Evolutionary conservation across 768 basidiomycete genomes (phyloP), one percentile per base, ranked within the genome.

Genomic region (Tricholoma furcatifolium): DNA sequence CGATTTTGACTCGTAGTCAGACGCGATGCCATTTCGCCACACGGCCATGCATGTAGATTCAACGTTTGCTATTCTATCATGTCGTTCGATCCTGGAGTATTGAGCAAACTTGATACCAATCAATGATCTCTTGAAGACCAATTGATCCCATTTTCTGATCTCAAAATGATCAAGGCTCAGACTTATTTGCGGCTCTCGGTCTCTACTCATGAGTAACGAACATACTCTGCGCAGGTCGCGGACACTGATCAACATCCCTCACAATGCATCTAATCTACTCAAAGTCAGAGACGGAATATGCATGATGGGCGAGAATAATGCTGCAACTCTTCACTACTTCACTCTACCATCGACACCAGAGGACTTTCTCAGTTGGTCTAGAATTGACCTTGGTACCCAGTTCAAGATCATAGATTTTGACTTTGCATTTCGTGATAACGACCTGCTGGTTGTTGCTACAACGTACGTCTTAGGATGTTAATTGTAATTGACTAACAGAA

Each of bases 11-110:
- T 55, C 49, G 48, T 55, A 51, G 49, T 51, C 44, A 55, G 54
- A 55, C 54, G 48, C 49, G 54, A 50, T 55, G 54, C 49, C 49
- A 55, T 55, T 55, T 50, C 54, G 54, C 54, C 54, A 55, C 54
- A 55, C 48, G 48, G 54, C 53, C 53, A 7, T 36, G 4, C n/a
- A n/a, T n/a, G n/a, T n/a, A n/a, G n/a, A n/a, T n/a, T n/a, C n/a
- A n/a, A n/a, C n/a, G n/a, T n/a, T n/a, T n/a, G n/a, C n/a, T n/a
- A n/a, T n/a, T n/a, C n/a, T n/a, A n/a, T n/a, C n/a, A n/a, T n/a
- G n/a, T n/a, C n/a, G n/a, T n/a, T n/a, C n/a, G n/a, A n/a, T n/a
- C n/a, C n/a, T n/a, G n/a, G n/a, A n/a, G n/a, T n/a, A n/a, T n/a
- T n/a, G n/a, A n/a, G n/a, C n/a, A n/a, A n/a, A n/a, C n/a, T n/a